Percentiles rank a stretch among this genome's conserved stretches.
These are phyloP conservation scores for Chrysosporium keratinophilum DNA, from an alignment of 2,329 filamentous ascomycete species.

Conservation along the genomic window DNA sequence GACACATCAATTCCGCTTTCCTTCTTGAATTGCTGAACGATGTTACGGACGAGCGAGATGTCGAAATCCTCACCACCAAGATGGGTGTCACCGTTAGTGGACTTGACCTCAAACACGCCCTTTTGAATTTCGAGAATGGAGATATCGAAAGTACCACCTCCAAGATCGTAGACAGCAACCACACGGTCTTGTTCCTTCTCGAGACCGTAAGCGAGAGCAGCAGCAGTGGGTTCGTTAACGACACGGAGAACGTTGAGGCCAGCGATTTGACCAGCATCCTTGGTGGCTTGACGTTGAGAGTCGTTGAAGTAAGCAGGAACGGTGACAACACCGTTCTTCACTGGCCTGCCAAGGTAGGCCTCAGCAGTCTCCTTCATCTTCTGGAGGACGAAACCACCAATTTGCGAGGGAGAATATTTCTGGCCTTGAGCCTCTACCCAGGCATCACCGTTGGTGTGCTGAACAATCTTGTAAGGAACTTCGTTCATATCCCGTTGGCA, in stretches of 20 bases:
- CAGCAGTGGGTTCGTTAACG: conserved; percentile 94
- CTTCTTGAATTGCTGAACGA: conserved; percentile 94
- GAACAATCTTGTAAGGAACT: conserved; percentile 96
- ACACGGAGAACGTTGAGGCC: conserved; percentile 95
- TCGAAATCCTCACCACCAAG: conserved; percentile 98
- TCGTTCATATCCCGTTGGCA: conserved; percentile 95
- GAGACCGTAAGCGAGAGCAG: conserved; percentile 87
- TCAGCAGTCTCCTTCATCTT: conserved; percentile 99
- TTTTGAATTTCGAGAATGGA: conserved; percentile 95
- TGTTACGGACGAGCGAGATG: conserved; percentile 83
- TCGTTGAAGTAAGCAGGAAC: conserved; percentile 99
- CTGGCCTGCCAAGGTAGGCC: conserved; percentile 74
- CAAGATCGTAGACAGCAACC: conserved; percentile 93
- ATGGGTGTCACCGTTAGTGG: conserved; percentile 97
- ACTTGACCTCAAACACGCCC: conserved; percentile 98
- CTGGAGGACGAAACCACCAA: conserved; percentile 88
- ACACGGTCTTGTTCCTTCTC: conserved; percentile 87
- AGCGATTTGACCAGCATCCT: conserved; percentile 93
- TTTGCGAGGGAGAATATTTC: conserved; percentile 96
- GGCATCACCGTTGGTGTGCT: conserved; percentile 91
- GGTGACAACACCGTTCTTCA: conserved; percentile 95
- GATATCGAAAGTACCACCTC: conserved; percentile 98
- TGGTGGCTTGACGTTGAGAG: conserved; percentile 93
- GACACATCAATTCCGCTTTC: conserved; percentile 85
- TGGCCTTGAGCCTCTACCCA: conserved; percentile 90